A percentile compares a stretch with the other conserved stretches of the same genome.
Evolutionary conservation across 257 asterid species (phyloP).

Genomic region (Cinchona pubescens): DNA sequence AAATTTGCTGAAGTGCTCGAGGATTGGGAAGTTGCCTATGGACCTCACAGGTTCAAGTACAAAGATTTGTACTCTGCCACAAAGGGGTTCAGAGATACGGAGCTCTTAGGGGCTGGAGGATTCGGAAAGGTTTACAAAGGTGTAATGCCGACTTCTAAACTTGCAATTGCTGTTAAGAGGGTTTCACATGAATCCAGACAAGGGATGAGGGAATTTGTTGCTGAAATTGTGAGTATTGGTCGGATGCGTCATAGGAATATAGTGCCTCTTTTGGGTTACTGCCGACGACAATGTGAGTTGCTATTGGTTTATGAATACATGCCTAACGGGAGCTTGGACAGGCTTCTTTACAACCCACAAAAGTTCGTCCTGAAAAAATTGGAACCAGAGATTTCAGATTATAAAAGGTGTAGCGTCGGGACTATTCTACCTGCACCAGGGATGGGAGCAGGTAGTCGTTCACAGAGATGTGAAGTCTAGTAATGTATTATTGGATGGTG

Average conservation of each 20-base stretch:
- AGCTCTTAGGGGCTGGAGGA: conserved; percentile 19
- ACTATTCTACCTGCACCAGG: conserved; percentile 52
- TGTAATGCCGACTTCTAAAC: not conserved
- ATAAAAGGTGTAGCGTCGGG: conserved; percentile 62
- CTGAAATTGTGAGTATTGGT: too few species aligned
- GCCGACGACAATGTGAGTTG: too few species aligned
- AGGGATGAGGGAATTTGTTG: too few species aligned
- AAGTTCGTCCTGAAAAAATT: conserved; percentile 25
- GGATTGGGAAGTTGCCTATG: conserved; percentile 26
- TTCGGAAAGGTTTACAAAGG: conserved; percentile 28
- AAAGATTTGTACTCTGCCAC: conserved; percentile 25
- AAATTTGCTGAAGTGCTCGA: conserved; percentile 23
- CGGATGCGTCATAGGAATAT: too few species aligned
- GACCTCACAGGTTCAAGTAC: conserved; percentile 25
- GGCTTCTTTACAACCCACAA: too few species aligned
- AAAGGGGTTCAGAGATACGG: conserved; percentile 15
- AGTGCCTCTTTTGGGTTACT: too few species aligned
- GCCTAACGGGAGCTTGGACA: too few species aligned
- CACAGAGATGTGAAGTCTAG: conserved; percentile 71
- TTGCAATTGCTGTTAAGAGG: too few species aligned
- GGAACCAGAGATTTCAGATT: conserved; percentile 50
- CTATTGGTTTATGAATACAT: too few species aligned
- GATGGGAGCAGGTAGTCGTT: conserved; percentile 57
- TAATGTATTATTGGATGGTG: conserved; percentile 52
- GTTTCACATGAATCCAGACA: too few species aligned